Evolutionary conservation across 1,284 basidiomycete genomes (phyloP).

Genomic region (Tilletia setariae): DNA sequence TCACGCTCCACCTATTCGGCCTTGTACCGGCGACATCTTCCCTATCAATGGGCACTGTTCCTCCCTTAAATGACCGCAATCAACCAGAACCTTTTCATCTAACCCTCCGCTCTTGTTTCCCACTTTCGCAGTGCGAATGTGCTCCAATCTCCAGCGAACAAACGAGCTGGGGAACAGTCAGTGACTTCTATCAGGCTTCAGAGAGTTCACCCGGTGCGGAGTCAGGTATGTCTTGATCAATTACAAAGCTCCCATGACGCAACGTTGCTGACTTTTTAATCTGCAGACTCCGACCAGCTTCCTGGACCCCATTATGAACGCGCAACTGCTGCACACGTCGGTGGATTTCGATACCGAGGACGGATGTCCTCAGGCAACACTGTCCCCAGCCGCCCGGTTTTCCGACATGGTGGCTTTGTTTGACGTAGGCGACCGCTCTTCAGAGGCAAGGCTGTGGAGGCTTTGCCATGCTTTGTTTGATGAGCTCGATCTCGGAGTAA

Average conservation of each 20-base stretch:
- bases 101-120: neutral
- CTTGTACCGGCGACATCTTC: neutral
- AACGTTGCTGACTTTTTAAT: neutral
- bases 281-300: neutral
- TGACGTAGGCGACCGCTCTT: conserved; percentile 67
- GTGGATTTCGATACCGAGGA: conserved; percentile 61
- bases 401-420: conserved; percentile 73
- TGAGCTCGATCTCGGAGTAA: conserved; percentile 67
- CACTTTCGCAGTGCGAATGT: neutral
- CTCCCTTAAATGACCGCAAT: no score
- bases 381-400: conserved; percentile 68
- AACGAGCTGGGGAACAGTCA: neutral
- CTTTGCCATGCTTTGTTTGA: conserved; percentile 91
- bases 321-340: conserved; percentile 73
- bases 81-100: no score
- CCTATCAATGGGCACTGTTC: no score
- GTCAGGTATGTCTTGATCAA: neutral
- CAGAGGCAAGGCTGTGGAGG: conserved; percentile 69
- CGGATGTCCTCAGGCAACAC: conserved; percentile 58
- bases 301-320: conserved; percentile 62
- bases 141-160: neutral
- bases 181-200: neutral
- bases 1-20: no score
- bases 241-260: neutral
- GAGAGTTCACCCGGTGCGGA: neutral